Percentiles rank a stretch among this genome's conserved stretches.
Evolutionary conservation across 2,329 filamentous ascomycete species (phyloP).

Genomic region (Metarhizium humberi): DNA sequence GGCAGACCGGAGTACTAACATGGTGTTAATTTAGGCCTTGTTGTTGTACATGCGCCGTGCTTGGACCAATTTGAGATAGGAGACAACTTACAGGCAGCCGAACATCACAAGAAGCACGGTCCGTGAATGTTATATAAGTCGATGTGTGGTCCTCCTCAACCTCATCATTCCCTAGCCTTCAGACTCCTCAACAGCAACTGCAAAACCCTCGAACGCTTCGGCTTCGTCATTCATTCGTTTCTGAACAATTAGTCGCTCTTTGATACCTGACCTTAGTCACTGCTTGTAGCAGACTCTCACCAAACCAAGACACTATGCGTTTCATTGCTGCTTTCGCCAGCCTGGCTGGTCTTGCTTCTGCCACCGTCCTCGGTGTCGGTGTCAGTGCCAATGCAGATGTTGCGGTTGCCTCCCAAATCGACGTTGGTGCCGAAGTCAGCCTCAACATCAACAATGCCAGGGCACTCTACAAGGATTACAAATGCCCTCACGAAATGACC

Average conservation of each 20-base stretch:
- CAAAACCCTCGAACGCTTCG: background rate
- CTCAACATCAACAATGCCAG: conserved; percentile 13
- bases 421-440: conserved; percentile 2
- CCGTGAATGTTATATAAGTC: conserved; percentile 1
- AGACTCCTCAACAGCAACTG: background rate
- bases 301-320: conserved; percentile 17
- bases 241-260: background rate
- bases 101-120: background rate
- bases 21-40: background rate
- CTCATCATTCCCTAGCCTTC: background rate
- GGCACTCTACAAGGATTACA: conserved; percentile 12
- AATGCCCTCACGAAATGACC: conserved; percentile 23
- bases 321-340: conserved; percentile 20
- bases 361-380: conserved; percentile 15
- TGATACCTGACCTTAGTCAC: background rate
- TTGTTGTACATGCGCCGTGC: background rate
- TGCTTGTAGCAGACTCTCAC: background rate
- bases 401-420: conserved; percentile 6
- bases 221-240: conserved; percentile 6
- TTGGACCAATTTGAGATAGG: background rate
- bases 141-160: background rate
- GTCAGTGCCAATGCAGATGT: conserved; percentile 3
- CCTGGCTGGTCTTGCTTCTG: conserved; percentile 13
- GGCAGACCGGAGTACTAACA: background rate
- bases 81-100: background rate